Evolutionary conservation across 2,329 filamentous ascomycete genomes (phyloP).

Genomic region (Pseudopithomyces chartarum): DNA sequence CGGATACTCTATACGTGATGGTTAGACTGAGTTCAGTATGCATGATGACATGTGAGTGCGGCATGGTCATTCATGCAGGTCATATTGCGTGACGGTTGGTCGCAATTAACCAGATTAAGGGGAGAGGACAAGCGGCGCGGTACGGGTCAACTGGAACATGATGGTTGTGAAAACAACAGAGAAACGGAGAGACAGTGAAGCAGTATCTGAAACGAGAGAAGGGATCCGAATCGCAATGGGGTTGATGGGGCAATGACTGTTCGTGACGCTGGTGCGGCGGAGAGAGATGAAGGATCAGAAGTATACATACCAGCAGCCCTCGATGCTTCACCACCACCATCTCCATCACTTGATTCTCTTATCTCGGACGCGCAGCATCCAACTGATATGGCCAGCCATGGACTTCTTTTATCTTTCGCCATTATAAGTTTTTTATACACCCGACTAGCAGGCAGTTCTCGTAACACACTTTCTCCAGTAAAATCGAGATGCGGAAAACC

Average conservation of each 20-base stretch:
- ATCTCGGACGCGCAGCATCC: constrained; percentile 44
- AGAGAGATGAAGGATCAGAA: constrained; percentile 7
- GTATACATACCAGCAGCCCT: constrained; percentile 35
- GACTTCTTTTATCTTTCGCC: constrained; percentile 22
- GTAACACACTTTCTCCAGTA: not conserved
- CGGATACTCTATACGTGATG: constrained; percentile 19
- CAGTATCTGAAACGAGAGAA: not conserved
- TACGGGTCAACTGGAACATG: constrained; percentile 28
- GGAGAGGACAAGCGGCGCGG: constrained; percentile 21
- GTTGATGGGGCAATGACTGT: not conserved
- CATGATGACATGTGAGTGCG: constrained; percentile 17
- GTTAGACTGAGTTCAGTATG: constrained; percentile 20
- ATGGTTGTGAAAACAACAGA: constrained; percentile 11
- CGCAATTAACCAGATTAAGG: constrained; percentile 32
- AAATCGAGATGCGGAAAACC: constrained; percentile 3
- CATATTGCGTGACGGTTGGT: constrained; percentile 16
- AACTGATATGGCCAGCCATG: constrained; percentile 44
- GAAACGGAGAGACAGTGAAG: not conserved
- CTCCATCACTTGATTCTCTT: constrained; percentile 28
- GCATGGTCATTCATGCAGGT: constrained; percentile 6
- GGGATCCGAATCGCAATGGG: not conserved
- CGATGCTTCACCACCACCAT: constrained; percentile 22
- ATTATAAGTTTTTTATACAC: constrained; percentile 9
- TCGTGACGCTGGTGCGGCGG: not conserved
- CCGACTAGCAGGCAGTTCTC: constrained; percentile 29